Evolutionary conservation across 2,329 filamentous ascomycete species (phyloP).

Genomic region (Salinomyces thailandicus): DNA sequence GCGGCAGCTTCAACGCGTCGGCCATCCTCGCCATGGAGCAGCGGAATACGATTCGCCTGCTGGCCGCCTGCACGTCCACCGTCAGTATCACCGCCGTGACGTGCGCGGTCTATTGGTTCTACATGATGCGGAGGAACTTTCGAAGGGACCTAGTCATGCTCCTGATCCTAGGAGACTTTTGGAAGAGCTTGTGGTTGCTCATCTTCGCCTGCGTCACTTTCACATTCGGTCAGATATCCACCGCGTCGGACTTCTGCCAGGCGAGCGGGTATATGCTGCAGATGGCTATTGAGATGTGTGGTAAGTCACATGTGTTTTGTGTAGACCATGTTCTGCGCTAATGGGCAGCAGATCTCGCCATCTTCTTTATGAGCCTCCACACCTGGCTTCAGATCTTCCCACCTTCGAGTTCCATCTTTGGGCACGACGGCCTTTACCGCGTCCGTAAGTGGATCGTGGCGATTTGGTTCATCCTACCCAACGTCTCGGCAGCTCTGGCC

Average conservation of each 20-base stretch:
- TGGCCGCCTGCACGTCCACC: constrained; percentile 27
- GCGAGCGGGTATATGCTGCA: constrained; percentile 21
- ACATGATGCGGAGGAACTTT: constrained; percentile 62
- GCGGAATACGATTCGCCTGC: constrained; percentile 24
- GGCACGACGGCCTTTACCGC: constrained; percentile 57
- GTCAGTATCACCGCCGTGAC: constrained; percentile 49
- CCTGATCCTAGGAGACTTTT: constrained; percentile 60
- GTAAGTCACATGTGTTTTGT: constrained; percentile 5
- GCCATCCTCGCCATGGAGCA: constrained; percentile 9
- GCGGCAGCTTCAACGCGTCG: constrained; percentile 9
- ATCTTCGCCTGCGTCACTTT: constrained; percentile 54
- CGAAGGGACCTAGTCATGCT: constrained; percentile 66
- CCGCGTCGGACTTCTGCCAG: constrained; percentile 16
- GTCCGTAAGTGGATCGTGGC: constrained; percentile 52
- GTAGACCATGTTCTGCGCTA: background rate
- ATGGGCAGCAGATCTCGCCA: constrained; percentile 48
- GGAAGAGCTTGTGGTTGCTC: constrained; percentile 59
- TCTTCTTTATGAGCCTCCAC: constrained; percentile 64
- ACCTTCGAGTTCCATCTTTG: constrained; percentile 32
- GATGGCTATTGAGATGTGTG: constrained; percentile 19
- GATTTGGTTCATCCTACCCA: constrained; percentile 48
- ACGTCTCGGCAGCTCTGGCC: constrained; percentile 50
- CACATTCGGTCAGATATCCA: constrained; percentile 29
- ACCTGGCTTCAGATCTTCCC: constrained; percentile 61
- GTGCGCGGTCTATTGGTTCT: constrained; percentile 59